Conservation (phyloP, 2,329 filamentous ascomycete genomes). For the Colletotrichum coccodes region DNA sequence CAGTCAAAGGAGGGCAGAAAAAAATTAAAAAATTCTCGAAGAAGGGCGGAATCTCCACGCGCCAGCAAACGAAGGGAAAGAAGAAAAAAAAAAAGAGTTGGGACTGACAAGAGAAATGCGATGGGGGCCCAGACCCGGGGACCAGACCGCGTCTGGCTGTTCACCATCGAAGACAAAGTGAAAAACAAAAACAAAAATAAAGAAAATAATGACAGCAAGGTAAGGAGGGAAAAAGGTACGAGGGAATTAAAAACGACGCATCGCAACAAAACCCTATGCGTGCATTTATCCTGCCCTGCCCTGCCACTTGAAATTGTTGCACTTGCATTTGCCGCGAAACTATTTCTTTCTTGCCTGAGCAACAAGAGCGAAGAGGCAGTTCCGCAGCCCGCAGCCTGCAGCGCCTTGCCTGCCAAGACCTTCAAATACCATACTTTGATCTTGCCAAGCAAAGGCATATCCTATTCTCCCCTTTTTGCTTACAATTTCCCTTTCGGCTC, state of each 20-base stretch:
- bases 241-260: slow-evolving; percentile 14
- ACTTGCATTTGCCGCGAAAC: neutral
- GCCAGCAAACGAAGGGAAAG: neutral
- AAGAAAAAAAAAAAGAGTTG: neutral
- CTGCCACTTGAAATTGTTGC: neutral
- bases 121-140: neutral
- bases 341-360: neutral
- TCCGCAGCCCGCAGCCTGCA: neutral
- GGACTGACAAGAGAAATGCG: neutral
- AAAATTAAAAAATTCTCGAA: slow-evolving; percentile 39
- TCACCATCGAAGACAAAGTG: neutral
- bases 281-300: neutral
- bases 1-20: slow-evolving; percentile 40
- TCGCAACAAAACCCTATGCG: slow-evolving; percentile 23
- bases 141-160: neutral
- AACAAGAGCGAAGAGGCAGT: neutral
- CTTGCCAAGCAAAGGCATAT: slow-evolving; percentile 25
- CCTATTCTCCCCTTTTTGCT: slow-evolving; percentile 7
- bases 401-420: slow-evolving; percentile 18
- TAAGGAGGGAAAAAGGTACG: neutral
- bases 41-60: slow-evolving; percentile 25
- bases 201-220: neutral
- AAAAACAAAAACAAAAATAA: neutral
- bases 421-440: slow-evolving; percentile 14
- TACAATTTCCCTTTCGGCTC: neutral